Percentiles rank a stretch among this genome's conserved stretches.
These are phyloP conservation scores for Bretschneidera sinensis DNA, from an alignment of 345 rosid genomes.

Conservation along the genomic window DNA sequence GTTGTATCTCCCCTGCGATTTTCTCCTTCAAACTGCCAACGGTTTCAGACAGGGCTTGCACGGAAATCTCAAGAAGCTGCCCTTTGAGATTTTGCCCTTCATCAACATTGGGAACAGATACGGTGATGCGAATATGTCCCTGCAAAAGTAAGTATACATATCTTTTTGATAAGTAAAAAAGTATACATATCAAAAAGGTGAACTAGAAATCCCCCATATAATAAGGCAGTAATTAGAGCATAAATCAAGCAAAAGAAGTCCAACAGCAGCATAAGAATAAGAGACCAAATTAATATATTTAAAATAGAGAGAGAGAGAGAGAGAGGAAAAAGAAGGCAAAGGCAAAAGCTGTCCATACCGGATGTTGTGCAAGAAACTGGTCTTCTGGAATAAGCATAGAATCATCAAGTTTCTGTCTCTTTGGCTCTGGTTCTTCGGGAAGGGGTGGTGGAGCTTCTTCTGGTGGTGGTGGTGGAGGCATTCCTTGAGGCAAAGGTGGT, in stretches of 20 bases:
- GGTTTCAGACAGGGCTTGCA: constrained; percentile 70
- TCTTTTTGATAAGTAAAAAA: no score
- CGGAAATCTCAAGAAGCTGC: constrained; percentile 60
- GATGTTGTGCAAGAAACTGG: constrained; percentile 73
- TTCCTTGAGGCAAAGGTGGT: constrained; percentile 50
- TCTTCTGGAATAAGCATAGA: constrained; percentile 69
- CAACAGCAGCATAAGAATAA: background rate
- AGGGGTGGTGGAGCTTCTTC: constrained; percentile 94
- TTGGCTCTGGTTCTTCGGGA: constrained; percentile 94
- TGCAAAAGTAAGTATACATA: constrained; percentile 24
- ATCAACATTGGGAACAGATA: constrained; percentile 65
- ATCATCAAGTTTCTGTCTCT: constrained; percentile 88
- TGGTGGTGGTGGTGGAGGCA: constrained; percentile 70
- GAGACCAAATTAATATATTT: background rate
- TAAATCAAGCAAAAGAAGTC: background rate
- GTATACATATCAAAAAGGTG: background rate
- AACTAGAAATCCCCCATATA: background rate
- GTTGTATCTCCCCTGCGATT: constrained; percentile 82
- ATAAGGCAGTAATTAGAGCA: background rate
- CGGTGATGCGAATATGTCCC: constrained; percentile 61
- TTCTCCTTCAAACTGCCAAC: constrained; percentile 88
- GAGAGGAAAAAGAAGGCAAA: background rate
- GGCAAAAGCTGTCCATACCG: constrained; percentile 31
- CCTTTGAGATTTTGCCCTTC: constrained; percentile 73
- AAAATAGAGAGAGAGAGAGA: no score